A percentile compares a stretch with the other conserved stretches of the same genome.
These are phyloP conservation scores for Abelmoschus esculentus DNA, from an alignment of 345 rosid genomes.

Conservation along the genomic window DNA sequence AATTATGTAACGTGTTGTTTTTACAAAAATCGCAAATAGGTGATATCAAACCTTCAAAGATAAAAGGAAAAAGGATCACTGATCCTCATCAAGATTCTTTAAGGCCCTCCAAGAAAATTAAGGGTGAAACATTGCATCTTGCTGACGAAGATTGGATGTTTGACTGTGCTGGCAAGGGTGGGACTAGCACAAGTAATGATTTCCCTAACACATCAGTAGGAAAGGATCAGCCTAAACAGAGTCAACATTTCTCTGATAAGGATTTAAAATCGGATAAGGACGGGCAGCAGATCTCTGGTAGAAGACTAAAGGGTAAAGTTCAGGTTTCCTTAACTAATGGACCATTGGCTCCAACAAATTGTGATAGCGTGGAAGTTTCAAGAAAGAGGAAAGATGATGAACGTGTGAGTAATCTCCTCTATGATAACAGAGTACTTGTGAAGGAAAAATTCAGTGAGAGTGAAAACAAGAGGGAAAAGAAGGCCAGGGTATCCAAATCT, in stretches of 20 bases:
- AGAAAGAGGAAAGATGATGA: conserved; percentile 61
- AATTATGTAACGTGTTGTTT: conserved; percentile 15
- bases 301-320: conserved; percentile 36
- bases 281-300: conserved; percentile 31
- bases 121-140: conserved; percentile 29
- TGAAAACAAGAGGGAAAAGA: conserved; percentile 52
- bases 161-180: conserved; percentile 32
- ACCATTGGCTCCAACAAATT: conserved; percentile 31
- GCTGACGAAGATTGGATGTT: conserved; percentile 41
- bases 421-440: conserved; percentile 21
- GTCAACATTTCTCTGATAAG: conserved; percentile 30
- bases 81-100: conserved; percentile 43
- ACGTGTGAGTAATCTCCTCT: conserved; percentile 23
- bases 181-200: no score
- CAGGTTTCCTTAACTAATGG: conserved; percentile 35
- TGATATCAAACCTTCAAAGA: conserved; percentile 44
- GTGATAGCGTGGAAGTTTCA: conserved; percentile 31
- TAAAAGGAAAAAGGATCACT: conserved; percentile 46
- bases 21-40: conserved; percentile 34
- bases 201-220: no score
- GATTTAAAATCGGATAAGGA: conserved; percentile 33
- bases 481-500: conserved; percentile 41
- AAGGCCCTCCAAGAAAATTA: conserved; percentile 57
- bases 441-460: conserved; percentile 48
- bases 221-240: conserved; percentile 27